Evolutionary conservation across 2,329 filamentous ascomycete genomes (phyloP).

Genomic region (Penicillium sp.): DNA sequence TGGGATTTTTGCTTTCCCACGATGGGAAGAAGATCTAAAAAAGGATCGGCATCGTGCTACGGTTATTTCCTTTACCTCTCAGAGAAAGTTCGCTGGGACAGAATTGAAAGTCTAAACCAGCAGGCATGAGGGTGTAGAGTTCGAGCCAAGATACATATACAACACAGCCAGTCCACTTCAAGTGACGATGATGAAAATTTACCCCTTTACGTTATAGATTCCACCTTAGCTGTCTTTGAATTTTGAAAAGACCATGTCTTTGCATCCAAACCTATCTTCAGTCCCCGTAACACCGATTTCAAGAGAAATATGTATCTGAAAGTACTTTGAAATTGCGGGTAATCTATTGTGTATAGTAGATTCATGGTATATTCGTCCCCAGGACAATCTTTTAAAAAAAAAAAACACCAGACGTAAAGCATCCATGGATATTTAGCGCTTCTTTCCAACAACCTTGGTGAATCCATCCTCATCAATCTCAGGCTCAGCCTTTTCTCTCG

Average conservation of each 20-base stretch:
- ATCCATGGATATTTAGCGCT: conserved; percentile 38
- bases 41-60: background rate
- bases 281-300: background rate
- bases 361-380: background rate
- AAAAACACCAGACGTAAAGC: background rate
- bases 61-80: background rate
- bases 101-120: conserved; percentile 9
- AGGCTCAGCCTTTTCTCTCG: conserved; percentile 66
- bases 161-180: conserved; percentile 21
- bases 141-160: conserved; percentile 23
- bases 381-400: background rate
- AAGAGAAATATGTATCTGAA: background rate
- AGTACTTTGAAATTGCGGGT: background rate
- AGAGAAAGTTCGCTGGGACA: background rate
- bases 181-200: conserved; percentile 38
- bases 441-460: conserved; percentile 70
- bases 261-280: background rate
- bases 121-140: conserved; percentile 21
- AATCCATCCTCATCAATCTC: conserved; percentile 82
- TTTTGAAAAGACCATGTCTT: conserved; percentile 22
- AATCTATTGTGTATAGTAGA: background rate
- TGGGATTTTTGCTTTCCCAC: conserved; percentile 2
- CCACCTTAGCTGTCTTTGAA: conserved; percentile 13
- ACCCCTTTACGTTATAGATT: conserved; percentile 26
- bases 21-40: conserved; percentile 7